Conservation (phyloP, 2,329 filamentous ascomycete species). For the Phialemonium atrogriseum region DNA sequence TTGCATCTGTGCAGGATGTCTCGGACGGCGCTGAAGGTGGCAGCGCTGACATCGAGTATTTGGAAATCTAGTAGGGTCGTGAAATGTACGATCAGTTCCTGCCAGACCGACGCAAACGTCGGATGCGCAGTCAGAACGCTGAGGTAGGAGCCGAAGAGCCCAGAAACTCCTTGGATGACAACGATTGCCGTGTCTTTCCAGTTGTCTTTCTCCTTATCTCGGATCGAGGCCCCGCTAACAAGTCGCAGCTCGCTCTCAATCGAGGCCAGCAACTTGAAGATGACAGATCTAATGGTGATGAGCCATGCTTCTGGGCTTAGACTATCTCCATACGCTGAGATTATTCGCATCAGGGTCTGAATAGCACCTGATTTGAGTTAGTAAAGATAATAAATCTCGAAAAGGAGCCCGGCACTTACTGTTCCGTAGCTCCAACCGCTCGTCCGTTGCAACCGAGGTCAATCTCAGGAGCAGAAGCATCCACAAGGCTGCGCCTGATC, state of each 20-base stretch:
- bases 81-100: constrained; percentile 62
- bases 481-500: constrained; percentile 67
- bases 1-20: constrained; percentile 50
- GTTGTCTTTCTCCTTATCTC: constrained; percentile 39
- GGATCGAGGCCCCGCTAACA: constrained; percentile 25
- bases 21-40: constrained; percentile 59
- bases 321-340: constrained; percentile 82
- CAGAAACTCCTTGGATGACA: constrained; percentile 64
- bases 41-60: constrained; percentile 63
- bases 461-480: constrained; percentile 66
- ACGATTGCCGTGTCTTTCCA: constrained; percentile 72
- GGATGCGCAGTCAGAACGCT: constrained; percentile 58
- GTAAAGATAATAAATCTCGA: constrained; percentile 18
- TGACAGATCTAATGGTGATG: constrained; percentile 69
- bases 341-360: constrained; percentile 83
- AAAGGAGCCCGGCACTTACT: constrained; percentile 40
- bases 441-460: constrained; percentile 62
- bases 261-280: constrained; percentile 68
- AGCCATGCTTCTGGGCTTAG: constrained; percentile 74
- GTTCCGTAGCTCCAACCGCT: constrained; percentile 68
- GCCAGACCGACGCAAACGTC: constrained; percentile 68
- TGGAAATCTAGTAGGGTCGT: constrained; percentile 53
- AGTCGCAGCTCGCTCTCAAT: constrained; percentile 50
- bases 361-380: constrained; percentile 54
- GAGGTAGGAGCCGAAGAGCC: constrained; percentile 68